Conservation (phyloP, 345 rosid genomes). For the Passiflora organensis region DNA sequence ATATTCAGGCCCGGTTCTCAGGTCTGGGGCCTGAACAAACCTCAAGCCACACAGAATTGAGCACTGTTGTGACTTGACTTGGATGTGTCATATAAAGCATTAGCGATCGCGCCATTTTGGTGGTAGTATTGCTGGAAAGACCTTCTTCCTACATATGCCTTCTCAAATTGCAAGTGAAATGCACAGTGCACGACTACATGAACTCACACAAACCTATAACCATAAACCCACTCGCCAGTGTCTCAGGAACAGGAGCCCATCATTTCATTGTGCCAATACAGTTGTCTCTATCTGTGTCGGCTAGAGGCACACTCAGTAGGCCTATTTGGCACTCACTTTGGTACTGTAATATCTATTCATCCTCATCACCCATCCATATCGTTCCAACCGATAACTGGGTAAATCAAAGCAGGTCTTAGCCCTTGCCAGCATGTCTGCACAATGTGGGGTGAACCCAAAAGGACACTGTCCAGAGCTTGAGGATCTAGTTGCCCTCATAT, state of each 20-base stretch:
- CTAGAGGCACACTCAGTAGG: constrained; percentile 15
- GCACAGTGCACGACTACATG: neutral
- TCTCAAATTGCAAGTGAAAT: too few relatives aligned
- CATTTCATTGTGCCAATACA: neutral
- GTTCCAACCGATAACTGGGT: constrained; percentile 42
- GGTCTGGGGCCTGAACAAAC: too few relatives aligned
- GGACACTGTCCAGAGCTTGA: constrained; percentile 41
- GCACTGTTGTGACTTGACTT: neutral
- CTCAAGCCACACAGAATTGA: neutral
- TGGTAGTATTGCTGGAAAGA: too few relatives aligned
- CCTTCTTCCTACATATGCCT: neutral
- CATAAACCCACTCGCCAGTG: constrained; percentile 26
- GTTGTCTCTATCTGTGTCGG: constrained; percentile 38
- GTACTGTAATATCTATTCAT: neutral
- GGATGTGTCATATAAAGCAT: too few relatives aligned
- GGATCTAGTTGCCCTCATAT: constrained; percentile 27
- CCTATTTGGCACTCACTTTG: neutral
- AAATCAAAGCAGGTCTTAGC: constrained; percentile 23
- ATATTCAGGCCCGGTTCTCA: too few relatives aligned
- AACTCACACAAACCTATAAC: neutral
- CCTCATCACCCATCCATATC: constrained; percentile 30
- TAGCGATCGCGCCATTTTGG: too few relatives aligned
- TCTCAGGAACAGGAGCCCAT: constrained; percentile 10
- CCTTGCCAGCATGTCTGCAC: constrained; percentile 16
- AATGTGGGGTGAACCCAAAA: constrained; percentile 37